Base-by-base conservation (phyloP, 305 asterid species). In the Fraxinus greggii region DNA sequence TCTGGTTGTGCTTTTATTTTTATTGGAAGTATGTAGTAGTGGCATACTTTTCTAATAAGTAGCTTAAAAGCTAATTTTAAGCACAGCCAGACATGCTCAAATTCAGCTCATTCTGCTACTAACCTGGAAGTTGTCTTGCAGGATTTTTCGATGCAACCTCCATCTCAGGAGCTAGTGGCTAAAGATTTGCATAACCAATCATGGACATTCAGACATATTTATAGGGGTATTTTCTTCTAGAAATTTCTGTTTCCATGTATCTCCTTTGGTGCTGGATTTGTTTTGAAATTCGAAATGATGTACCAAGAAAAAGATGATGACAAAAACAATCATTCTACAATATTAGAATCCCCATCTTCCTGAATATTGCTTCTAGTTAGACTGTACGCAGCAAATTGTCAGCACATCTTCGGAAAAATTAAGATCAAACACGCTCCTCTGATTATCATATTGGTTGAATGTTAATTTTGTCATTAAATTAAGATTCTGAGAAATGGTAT, bases 61-160 rank as follows among this genome's bases (percentile, higher is more conserved):
- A 63, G 72, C 72, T 63, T 63, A 63, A 24, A 28, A 51, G 23
- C 7, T n/a, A 51, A 51, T 51, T 28, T 13, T 69, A 13, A 70
- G 23, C 24, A 69, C 75, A 69, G 75, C 75, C 19, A 29, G 75
- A 69, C 21, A 69, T 29, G 19, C 75, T 69, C 38, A 17, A 12
- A 69, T 69, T 76, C 38, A 36, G 0, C 72, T 69, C 35, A 8
- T 80, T 54, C 72, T 77, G 83, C 54, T 85, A 40, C 87, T 90
- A 74, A 85, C 40, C 29, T 1, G 65, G 51, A 26, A 54, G 9
- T 82, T 77, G 48, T 85, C 82, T 45, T 78, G 35, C 81, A 96
- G 99, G 99, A 96, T 85, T 96, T 93, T 86, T 89, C 98, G 2
- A 92, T 96, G 98, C 99, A 96, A 89, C 99, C 99, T 84, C 99